These are phyloP conservation scores for Lolium rigidum DNA, from an alignment of 176 grass and related monocot genomes.

Conservation along the genomic window DNA sequence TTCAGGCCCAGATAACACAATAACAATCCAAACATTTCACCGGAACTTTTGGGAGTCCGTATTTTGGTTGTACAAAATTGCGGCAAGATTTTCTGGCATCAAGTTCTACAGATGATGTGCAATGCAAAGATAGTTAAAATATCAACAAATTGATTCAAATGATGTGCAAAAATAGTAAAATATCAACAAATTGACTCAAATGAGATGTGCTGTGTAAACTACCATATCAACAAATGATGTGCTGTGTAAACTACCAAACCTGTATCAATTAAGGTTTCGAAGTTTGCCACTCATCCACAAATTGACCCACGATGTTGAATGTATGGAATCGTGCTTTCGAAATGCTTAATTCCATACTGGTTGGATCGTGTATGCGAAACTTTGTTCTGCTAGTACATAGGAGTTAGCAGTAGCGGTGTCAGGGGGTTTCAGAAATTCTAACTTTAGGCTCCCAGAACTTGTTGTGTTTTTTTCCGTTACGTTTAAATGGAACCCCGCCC, in stretches of 20 bases:
- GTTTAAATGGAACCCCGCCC: too few relatives aligned
- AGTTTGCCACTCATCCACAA: neutral
- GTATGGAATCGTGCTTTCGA: neutral
- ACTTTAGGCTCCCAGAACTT: too few relatives aligned
- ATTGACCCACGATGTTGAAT: neutral
- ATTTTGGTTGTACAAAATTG: neutral
- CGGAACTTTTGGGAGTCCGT: neutral
- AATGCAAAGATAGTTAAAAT: neutral
- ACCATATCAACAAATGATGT: too few relatives aligned
- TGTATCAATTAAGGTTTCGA: neutral
- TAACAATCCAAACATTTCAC: neutral
- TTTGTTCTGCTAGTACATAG: neutral
- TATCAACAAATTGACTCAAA: too few relatives aligned
- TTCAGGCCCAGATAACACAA: too few relatives aligned
- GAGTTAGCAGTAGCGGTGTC: neutral
- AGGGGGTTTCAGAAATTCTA: too few relatives aligned
- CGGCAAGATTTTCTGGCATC: neutral
- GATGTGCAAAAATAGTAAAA: neutral
- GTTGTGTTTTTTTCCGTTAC: too few relatives aligned
- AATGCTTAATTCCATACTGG: neutral
- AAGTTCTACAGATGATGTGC: neutral
- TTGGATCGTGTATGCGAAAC: neutral
- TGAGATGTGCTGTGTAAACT: too few relatives aligned
- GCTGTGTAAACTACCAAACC: neutral
- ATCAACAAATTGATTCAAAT: neutral